A percentile compares a stretch with the other conserved stretches of the same genome.
Evolutionary conservation across 495 filamentous ascomycete genomes (phyloP).

Genomic region (Bacidia gigantensis): DNA sequence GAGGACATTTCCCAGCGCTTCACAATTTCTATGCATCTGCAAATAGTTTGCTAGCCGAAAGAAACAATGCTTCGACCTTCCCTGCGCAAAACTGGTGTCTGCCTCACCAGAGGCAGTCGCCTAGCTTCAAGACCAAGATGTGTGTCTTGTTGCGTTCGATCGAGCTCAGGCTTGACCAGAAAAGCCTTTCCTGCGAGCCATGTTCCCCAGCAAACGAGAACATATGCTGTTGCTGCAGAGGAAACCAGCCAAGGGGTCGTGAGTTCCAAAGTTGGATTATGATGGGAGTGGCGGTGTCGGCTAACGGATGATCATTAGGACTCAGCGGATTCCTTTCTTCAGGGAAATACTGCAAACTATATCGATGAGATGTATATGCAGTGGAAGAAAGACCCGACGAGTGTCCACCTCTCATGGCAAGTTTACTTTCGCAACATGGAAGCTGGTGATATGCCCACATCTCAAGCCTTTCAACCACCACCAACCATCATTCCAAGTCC

Average conservation of each 20-base stretch:
- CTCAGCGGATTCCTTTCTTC: conserved; percentile 86
- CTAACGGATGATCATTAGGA: conserved; percentile 37
- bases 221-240: conserved; percentile 46
- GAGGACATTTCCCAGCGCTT: too few relatives aligned
- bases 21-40: too few relatives aligned
- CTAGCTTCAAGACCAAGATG: conserved; percentile 8
- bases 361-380: conserved; percentile 98
- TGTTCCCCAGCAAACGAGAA: conserved; percentile 31
- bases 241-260: conserved; percentile 40
- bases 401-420: conserved; percentile 97
- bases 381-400: conserved; percentile 87
- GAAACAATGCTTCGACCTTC: conserved; percentile 38
- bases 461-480: conserved; percentile 89
- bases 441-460: conserved; percentile 89
- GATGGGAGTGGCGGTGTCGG: not conserved
- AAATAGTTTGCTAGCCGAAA: too few relatives aligned
- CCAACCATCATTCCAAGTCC: conserved; percentile 76
- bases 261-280: conserved; percentile 7
- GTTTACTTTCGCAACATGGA: conserved; percentile 99
- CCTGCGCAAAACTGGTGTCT: conserved; percentile 33
- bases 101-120: conserved; percentile 27
- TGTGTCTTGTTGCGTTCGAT: conserved; percentile 17
- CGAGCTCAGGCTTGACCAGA: conserved; percentile 31
- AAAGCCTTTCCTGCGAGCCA: conserved; percentile 26
- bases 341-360: conserved; percentile 92